Conservation (phyloP, 441 rosid species). For the Jatropha multifida region DNA sequence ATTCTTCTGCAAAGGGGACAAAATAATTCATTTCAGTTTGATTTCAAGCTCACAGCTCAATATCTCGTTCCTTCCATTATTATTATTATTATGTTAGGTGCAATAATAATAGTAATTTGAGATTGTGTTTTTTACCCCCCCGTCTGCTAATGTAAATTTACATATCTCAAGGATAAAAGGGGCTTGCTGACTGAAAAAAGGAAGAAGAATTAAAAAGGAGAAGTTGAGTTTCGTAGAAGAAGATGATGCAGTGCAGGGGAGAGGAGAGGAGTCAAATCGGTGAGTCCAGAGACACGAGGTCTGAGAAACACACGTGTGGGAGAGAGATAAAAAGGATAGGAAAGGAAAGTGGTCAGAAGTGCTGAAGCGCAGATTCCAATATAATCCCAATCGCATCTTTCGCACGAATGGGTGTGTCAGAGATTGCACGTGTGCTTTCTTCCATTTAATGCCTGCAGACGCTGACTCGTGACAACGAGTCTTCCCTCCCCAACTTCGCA, state of each 20-base stretch:
- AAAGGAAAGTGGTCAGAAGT: constrained; percentile 12
- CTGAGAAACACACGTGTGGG: constrained; percentile 39
- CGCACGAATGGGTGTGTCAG: constrained; percentile 53
- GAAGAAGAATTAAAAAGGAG: too few relatives aligned
- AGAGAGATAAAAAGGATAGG: not conserved
- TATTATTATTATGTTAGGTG: not conserved
- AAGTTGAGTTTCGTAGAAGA: too few relatives aligned
- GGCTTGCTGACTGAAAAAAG: too few relatives aligned
- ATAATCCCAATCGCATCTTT: constrained; percentile 19
- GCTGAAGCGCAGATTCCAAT: constrained; percentile 36
- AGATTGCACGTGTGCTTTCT: constrained; percentile 42
- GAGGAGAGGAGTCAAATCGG: not conserved
- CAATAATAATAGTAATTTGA: too few relatives aligned
- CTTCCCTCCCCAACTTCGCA: too few relatives aligned
- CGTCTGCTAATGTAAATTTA: too few relatives aligned
- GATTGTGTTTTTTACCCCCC: too few relatives aligned
- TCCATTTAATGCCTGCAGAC: not conserved
- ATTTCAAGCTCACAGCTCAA: constrained; percentile 10
- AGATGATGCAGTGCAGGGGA: not conserved
- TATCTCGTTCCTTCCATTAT: not conserved
- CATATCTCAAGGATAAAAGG: too few relatives aligned
- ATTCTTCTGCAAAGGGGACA: constrained; percentile 27
- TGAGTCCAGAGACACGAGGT: constrained; percentile 41
- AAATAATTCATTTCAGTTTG: constrained; percentile 22
- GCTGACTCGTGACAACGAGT: too few relatives aligned